These are phyloP conservation scores for Boletus smithii DNA, from an alignment of 1,284 basidiomycete genomes.

Conservation along the genomic window DNA sequence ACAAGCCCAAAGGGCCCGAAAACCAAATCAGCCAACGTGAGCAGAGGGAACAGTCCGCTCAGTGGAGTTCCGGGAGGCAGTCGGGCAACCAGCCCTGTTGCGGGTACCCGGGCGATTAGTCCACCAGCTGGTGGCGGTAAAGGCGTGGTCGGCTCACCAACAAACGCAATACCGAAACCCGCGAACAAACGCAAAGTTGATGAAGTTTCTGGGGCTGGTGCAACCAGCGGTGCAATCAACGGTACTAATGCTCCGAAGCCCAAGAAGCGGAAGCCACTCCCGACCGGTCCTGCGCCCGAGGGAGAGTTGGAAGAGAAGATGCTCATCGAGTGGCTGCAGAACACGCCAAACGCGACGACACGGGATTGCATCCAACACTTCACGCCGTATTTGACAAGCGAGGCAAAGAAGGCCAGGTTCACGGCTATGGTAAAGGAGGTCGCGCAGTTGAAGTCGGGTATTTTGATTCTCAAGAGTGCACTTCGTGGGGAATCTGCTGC, in stretches of 20 bases:
- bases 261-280: constrained; percentile 65
- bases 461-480: constrained; percentile 56
- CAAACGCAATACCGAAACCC: constrained; percentile 20
- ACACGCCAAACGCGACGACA: constrained; percentile 60
- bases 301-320: constrained; percentile 59
- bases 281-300: constrained; percentile 38
- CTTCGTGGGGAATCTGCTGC: constrained; percentile 31
- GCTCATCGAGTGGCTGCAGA: constrained; percentile 71
- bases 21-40: constrained; percentile 43
- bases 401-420: constrained; percentile 67
- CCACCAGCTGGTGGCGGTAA: constrained; percentile 35
- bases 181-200: constrained; percentile 70
- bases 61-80: constrained; percentile 38
- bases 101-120: constrained; percentile 39
- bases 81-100: constrained; percentile 41
- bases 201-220: constrained; percentile 34
- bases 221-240: constrained; percentile 33
- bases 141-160: constrained; percentile 34
- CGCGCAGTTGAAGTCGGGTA: constrained; percentile 63
- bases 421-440: constrained; percentile 74
- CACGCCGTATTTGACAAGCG: constrained; percentile 64
- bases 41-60: constrained; percentile 56
- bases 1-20: constrained; percentile 72
- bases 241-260: constrained; percentile 43
- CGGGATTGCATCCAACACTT: constrained; percentile 77